Base-by-base conservation (phyloP, 139 green algal species). In the Coelastrella sp. region DNA sequence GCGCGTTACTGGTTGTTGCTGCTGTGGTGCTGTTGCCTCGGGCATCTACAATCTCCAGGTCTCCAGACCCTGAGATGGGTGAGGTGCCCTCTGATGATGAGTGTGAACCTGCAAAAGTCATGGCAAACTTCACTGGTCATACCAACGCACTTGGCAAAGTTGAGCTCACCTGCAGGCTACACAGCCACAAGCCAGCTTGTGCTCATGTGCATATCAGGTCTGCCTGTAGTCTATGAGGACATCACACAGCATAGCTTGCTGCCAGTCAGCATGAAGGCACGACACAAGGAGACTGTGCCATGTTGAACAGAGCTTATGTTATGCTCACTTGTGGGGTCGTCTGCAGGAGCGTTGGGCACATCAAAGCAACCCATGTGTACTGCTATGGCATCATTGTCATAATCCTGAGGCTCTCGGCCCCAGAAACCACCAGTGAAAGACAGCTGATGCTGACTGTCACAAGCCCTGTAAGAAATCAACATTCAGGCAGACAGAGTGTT, bases 371-470 rank as follows among this genome's bases (percentile, higher is more conserved):
- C 75, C 75, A 82, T 82, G 51, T 82, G 75, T 11, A 63, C 45
- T 6, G 66, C 75, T 15, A 82, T 53, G 15, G 75, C 75, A 32
- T 82, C 75, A 35, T 82, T 82, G 51, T 82, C 75, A 11, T 82
- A 82, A 25, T 82, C 75, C 53, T 82, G 75, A 5, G 53, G 51
- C 7, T 82, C 75, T 23, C 75, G 75, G 17, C 62, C 73, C 6
- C 40, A 53, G 19, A 81, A 50, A 13, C 73, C 73, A 13, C 73
- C 73, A 34, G 73, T 81, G 50, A 81, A 81, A 4, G 73, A 81
- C 73, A 81, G 48, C 50, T 81, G 27, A 11, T 45, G 69, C 25
- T 27, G n/a, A 37, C 48, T 11, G 17, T 57, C 48, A 57, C 48
- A 4, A 15, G 48, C 48, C 48, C 48, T 57, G 27, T 21, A 32